Evolutionary conservation across 345 rosid species (phyloP).

Genomic region (Heritiera fomes): DNA sequence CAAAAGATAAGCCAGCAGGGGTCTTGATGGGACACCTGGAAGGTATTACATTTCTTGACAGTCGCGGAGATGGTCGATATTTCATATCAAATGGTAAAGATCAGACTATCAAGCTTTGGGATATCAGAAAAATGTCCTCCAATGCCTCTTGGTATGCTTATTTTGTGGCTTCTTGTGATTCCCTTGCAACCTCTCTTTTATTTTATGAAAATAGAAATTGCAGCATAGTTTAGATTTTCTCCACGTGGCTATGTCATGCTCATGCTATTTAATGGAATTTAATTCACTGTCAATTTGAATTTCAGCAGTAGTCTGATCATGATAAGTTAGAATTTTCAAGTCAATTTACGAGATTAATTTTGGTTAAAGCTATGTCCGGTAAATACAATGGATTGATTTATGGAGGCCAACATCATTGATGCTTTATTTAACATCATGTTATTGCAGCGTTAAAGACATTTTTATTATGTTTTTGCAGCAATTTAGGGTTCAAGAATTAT

Average conservation of each 20-base stretch:
- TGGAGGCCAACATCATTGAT: background rate
- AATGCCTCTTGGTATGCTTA: slow-evolving; percentile 42
- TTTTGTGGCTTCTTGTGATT: slow-evolving; percentile 15
- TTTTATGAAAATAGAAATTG: background rate
- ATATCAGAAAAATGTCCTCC: slow-evolving; percentile 82
- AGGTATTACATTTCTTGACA: slow-evolving; percentile 86
- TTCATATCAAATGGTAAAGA: slow-evolving; percentile 95
- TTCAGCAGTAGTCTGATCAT: background rate
- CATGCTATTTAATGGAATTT: background rate
- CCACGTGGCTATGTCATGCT: background rate
- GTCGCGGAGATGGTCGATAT: slow-evolving; percentile 93
- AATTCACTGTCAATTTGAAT: background rate
- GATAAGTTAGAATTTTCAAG: background rate
- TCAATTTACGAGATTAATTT: background rate
- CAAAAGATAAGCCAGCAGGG: slow-evolving; percentile 78
- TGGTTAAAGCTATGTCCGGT: background rate
- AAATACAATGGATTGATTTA: background rate
- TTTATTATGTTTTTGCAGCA: slow-evolving; percentile 40
- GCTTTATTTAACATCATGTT: background rate
- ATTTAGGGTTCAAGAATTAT: slow-evolving; percentile 43
- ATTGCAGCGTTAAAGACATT: background rate
- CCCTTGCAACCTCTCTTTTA: background rate
- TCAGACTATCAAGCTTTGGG: slow-evolving; percentile 94
- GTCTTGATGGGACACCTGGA: slow-evolving; percentile 79
- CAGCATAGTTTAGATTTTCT: background rate